Conservation (phyloP, 1,284 basidiomycete species). For the Pseudozyma sp. region DNA sequence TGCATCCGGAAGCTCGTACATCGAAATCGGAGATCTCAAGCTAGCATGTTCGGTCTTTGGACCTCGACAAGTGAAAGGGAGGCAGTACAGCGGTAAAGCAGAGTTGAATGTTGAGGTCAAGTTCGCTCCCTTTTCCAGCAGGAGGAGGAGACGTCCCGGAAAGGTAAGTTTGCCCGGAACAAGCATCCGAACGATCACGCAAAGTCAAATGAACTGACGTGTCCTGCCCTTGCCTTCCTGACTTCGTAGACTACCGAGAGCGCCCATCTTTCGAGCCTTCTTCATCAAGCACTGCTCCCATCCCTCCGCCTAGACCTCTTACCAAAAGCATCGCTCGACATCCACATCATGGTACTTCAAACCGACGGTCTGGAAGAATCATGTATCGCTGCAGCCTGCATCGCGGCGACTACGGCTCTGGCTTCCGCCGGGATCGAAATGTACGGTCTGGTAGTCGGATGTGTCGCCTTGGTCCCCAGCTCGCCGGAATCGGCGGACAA, state of each 20-base stretch:
- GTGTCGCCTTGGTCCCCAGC: slow-evolving; percentile 73
- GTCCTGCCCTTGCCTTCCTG: neutral
- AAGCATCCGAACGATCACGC: neutral
- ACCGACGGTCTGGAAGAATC: slow-evolving; percentile 80
- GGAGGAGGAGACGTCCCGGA: slow-evolving; percentile 81
- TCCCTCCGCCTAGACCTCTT: slow-evolving; percentile 87
- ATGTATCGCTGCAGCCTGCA: slow-evolving; percentile 72
- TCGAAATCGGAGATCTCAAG: slow-evolving; percentile 89
- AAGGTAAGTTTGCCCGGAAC: slow-evolving; percentile 73
- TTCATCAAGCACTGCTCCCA: slow-evolving; percentile 87
- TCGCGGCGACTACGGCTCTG: slow-evolving; percentile 89
- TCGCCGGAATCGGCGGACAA: slow-evolving; percentile 46
- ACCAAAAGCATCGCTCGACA: slow-evolving; percentile 92
- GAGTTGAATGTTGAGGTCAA: slow-evolving; percentile 94
- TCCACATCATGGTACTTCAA: slow-evolving; percentile 90
- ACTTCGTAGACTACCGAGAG: slow-evolving; percentile 87
- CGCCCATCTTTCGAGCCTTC: slow-evolving; percentile 80
- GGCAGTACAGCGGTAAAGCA: slow-evolving; percentile 83
- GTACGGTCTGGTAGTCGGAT: slow-evolving; percentile 82
- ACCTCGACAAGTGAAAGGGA: slow-evolving; percentile 83
- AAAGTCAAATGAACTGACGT: neutral
- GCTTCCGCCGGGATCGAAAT: slow-evolving; percentile 89
- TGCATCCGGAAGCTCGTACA: slow-evolving; percentile 93
- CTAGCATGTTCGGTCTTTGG: slow-evolving; percentile 97
- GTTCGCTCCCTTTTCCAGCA: slow-evolving; percentile 91